A percentile compares a stretch with the other conserved stretches of the same genome.
phyloP scores from a whole-genome alignment of 805 yeast species.

The Lachancea waltii region DNA sequence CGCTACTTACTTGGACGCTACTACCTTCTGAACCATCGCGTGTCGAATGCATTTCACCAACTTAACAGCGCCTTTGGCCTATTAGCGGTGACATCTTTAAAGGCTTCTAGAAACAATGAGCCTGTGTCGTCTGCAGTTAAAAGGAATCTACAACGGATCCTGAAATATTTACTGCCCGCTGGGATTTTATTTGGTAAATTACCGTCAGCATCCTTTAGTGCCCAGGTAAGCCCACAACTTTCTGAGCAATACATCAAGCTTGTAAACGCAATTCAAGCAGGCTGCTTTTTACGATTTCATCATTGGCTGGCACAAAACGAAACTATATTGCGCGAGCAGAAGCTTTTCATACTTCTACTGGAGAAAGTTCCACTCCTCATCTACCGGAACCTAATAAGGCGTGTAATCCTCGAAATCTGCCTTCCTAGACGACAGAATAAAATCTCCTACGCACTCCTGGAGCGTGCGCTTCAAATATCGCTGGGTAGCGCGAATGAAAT shows the following conservation, averaged over 20 bases:
- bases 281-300: constrained; percentile 36
- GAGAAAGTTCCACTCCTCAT: constrained; percentile 39
- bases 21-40: constrained; percentile 46
- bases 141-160: constrained; percentile 32
- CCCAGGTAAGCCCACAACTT: constrained; percentile 21
- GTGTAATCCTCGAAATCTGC: constrained; percentile 16
- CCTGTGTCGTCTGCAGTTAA: constrained; percentile 12
- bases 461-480: constrained; percentile 16
- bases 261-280: constrained; percentile 35
- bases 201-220: constrained; percentile 35
- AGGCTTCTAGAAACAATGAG: background rate
- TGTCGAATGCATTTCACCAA: constrained; percentile 47
- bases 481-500: constrained; percentile 16
- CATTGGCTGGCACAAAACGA: constrained; percentile 30
- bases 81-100: no score
- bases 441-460: constrained; percentile 20
- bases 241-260: constrained; percentile 36
- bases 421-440: constrained; percentile 20
- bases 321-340: constrained; percentile 27
- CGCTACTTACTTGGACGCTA: constrained; percentile 52
- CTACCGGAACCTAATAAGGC: constrained; percentile 34
- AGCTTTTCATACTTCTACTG: constrained; percentile 34
- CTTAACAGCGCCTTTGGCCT: constrained; percentile 47
- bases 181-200: constrained; percentile 48
- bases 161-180: constrained; percentile 46